Conservation (phyloP, 78 protist species). For the Pigoraptor vietnamica region DNA sequence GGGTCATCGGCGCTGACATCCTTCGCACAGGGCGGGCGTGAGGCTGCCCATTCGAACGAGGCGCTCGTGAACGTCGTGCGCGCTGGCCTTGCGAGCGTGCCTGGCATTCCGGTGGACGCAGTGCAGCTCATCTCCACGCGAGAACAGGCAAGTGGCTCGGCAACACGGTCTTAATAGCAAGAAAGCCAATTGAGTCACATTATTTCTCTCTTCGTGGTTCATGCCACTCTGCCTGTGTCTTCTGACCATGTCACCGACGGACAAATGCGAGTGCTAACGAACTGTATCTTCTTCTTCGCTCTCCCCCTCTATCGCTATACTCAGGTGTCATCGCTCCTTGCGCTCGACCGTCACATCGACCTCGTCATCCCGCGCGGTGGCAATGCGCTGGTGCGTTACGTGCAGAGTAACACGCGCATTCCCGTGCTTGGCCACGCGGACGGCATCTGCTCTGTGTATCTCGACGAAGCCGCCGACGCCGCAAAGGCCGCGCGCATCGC, state of each 20-base stretch:
- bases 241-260: too few relatives aligned
- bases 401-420: constrained; percentile 31
- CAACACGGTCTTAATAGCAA: not conserved
- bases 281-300: too few relatives aligned
- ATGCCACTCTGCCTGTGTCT: too few relatives aligned
- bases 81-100: not conserved
- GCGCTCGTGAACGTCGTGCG: not conserved
- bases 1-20: not conserved
- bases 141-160: constrained; percentile 2
- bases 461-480: constrained; percentile 40
- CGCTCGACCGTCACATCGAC: constrained; percentile 52
- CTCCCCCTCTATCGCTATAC: too few relatives aligned
- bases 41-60: not conserved
- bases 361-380: constrained; percentile 83
- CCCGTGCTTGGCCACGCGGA: constrained; percentile 90
- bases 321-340: not conserved
- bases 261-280: too few relatives aligned
- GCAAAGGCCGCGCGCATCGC: constrained; percentile 4
- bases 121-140: constrained; percentile 29
- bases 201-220: too few relatives aligned
- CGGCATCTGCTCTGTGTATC: constrained; percentile 58
- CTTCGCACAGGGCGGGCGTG: not conserved
- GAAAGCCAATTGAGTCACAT: not conserved
- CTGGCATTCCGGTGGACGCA: constrained; percentile 7
- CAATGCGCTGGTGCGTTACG: constrained; percentile 49